phyloP scores from a whole-genome alignment of 441 rosid species.

The Pelargonium citronellum region DNA sequence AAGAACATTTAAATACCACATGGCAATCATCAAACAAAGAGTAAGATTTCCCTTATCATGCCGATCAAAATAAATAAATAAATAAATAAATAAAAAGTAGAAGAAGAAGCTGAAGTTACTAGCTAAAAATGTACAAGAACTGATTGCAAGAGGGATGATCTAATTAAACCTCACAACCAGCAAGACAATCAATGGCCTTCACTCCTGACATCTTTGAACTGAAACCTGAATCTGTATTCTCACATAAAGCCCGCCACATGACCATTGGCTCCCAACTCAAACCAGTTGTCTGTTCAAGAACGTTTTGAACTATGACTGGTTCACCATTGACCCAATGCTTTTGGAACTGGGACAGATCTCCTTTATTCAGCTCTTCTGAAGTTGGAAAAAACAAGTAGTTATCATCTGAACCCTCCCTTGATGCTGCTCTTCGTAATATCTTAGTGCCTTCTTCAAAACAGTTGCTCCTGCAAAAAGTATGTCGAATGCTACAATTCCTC shows the following conservation, averaged over 20 bases:
- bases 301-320: slow-evolving; percentile 65
- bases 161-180: slow-evolving; percentile 59
- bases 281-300: slow-evolving; percentile 49
- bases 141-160: slow-evolving; percentile 5
- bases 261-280: slow-evolving; percentile 98
- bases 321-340: slow-evolving; percentile 76
- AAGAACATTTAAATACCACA: too few relatives aligned
- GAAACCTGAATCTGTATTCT: slow-evolving; percentile 39
- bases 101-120: too few relatives aligned
- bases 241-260: slow-evolving; percentile 88
- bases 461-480: slow-evolving; percentile 17
- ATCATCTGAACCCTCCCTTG: slow-evolving; percentile 46
- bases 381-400: slow-evolving; percentile 59
- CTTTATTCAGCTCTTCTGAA: slow-evolving; percentile 33
- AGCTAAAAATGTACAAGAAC: background rate
- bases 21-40: too few relatives aligned
- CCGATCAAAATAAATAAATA: too few relatives aligned
- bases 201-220: slow-evolving; percentile 59
- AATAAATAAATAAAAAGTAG: too few relatives aligned
- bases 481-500: slow-evolving; percentile 20
- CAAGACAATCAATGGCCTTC: slow-evolving; percentile 77
- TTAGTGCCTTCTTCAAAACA: slow-evolving; percentile 21
- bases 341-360: slow-evolving; percentile 47
- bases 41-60: too few relatives aligned
- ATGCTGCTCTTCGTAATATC: slow-evolving; percentile 40